Evolutionary conservation across 441 rosid species (phyloP), one percentile per base, ranked within the genome.

Genomic region (Gossypium aridum): DNA sequence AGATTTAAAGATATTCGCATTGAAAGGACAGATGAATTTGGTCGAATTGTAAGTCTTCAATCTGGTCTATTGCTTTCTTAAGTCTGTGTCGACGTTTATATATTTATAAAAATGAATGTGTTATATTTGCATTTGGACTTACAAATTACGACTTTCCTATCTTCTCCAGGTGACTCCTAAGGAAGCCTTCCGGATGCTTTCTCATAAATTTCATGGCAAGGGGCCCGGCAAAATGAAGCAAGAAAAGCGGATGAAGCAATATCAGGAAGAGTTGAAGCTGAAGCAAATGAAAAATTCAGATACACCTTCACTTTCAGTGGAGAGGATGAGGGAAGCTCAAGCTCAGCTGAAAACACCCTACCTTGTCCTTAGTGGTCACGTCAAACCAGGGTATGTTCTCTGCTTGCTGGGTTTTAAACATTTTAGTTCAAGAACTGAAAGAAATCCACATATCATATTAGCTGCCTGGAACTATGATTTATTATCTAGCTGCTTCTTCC

Each of bases 221-320:
- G 99, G 97, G 10, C 98, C 98, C 49, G 99, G 98, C 28, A 96
- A 96, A 82, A 90, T 86, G 97, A 94, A 96, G 90, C 98, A 88
- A 88, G 99, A 96, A 81, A 96, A 96, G 80, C 86, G 95, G 77
- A 87, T 88, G 92, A 96, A 89, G 84, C 99, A 94, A 83, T 92
- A 80, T 77, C 87, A 82, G 43, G 98, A 95, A 82, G 98, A 95
- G 74, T 81, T 89, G 83, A 93, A 93, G 82, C 78, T 93, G 74
- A 93, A 95, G 88, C 92, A 90, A 63, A 93, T 95, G 98, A 95
- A 95, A 81, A 95, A 89, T 83, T 87, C 98, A 28, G 98, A 95
- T 83, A 95, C 98, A 8, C 98, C 98, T 6, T 92, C 98, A 3
- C 83, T 70, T 37, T 93, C 99, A 43, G 99, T 87, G 51, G 87